Conservation (phyloP, 805 yeast species). For the Kluyveromyces wickerhamii region DNA sequence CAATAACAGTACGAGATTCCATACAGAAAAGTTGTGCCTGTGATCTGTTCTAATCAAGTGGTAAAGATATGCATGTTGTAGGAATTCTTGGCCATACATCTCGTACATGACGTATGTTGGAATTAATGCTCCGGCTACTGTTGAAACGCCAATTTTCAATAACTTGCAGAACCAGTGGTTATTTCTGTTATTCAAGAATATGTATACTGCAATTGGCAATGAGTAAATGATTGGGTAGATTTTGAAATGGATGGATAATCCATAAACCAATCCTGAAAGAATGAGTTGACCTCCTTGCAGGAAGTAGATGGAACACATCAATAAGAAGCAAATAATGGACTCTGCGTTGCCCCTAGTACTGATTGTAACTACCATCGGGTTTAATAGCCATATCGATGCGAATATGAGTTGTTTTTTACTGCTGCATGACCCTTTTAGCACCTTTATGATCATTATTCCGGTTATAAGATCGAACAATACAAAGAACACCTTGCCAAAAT, state of each 20-base stretch:
- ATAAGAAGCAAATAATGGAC: slow-evolving; percentile 72
- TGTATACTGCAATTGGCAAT: slow-evolving; percentile 54
- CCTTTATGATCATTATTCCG: slow-evolving; percentile 50
- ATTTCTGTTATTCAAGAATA: slow-evolving; percentile 10
- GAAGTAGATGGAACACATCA: slow-evolving; percentile 49
- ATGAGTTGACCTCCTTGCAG: slow-evolving; percentile 29
- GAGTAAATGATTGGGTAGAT: slow-evolving; percentile 81
- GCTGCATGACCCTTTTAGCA: slow-evolving; percentile 24
- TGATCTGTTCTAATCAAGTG: slow-evolving; percentile 83
- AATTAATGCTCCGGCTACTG: slow-evolving; percentile 36
- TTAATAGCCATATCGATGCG: slow-evolving; percentile 72
- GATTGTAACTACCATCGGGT: slow-evolving; percentile 92
- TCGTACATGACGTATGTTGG: slow-evolving; percentile 56
- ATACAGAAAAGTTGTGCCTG: slow-evolving; percentile 88
- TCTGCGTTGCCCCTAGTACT: slow-evolving; percentile 93
- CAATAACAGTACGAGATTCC: slow-evolving; percentile 65
- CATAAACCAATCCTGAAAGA: slow-evolving; percentile 47
- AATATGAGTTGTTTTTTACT: slow-evolving; percentile 33
- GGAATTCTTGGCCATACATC: slow-evolving; percentile 65
- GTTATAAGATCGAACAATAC: slow-evolving; percentile 73
- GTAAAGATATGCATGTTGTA: slow-evolving; percentile 72
- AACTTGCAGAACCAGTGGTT: slow-evolving; percentile 27
- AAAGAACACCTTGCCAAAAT: slow-evolving; percentile 76
- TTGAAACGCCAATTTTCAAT: slow-evolving; percentile 34
- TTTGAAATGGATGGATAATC: slow-evolving; percentile 80